A percentile compares a stretch with the other conserved stretches of the same genome.
Evolutionary conservation across 371 early-diverging fungal genomes (phyloP).

Genomic region (Umbelopsis sp.): DNA sequence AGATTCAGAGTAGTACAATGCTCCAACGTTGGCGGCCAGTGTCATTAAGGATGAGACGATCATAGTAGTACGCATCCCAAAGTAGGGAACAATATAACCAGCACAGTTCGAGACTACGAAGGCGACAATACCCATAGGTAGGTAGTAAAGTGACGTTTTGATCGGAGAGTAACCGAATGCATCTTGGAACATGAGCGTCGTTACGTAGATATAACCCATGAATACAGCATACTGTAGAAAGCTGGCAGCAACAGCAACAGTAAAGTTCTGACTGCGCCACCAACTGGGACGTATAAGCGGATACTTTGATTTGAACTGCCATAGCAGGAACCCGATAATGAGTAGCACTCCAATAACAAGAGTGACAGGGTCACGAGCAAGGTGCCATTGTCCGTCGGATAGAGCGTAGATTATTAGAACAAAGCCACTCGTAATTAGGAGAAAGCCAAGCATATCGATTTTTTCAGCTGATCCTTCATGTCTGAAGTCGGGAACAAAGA

Average conservation of each 20-base stretch:
- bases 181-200: constrained; percentile 48
- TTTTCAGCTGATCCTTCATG: no score
- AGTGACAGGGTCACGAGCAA: constrained; percentile 34
- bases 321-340: constrained; percentile 29
- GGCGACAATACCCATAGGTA: constrained; percentile 22
- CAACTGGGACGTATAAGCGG: no score
- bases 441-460: no score
- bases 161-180: constrained; percentile 38
- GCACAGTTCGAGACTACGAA: no score
- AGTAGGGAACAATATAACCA: no score
- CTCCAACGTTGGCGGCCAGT: no score
- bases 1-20: no score
- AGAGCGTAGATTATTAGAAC: constrained; percentile 44
- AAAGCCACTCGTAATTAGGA: constrained; percentile 40
- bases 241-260: constrained; percentile 19
- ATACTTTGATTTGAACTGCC: no score
- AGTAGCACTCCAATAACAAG: constrained; percentile 41
- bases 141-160: constrained; percentile 42
- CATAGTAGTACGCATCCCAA: no score
- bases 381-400: constrained; percentile 42
- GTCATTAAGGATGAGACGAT: no score
- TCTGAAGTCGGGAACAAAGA: no score
- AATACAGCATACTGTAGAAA: constrained; percentile 33
- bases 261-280: no score
- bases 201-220: constrained; percentile 39